phyloP scores from a whole-genome alignment of 495 filamentous ascomycete species.

The Penicillium nucicola region DNA sequence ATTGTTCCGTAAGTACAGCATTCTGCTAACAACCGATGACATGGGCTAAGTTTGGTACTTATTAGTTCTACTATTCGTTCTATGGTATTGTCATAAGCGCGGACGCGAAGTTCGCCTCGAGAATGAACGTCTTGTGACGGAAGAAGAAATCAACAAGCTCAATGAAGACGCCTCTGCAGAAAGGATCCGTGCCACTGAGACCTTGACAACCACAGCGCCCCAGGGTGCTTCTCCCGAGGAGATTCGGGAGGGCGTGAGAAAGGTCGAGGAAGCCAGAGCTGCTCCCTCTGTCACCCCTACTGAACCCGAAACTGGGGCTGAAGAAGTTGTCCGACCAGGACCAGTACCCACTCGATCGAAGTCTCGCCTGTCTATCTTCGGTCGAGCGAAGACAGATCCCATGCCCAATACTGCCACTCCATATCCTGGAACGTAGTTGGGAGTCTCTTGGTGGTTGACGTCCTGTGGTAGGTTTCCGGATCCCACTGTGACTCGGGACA shows the following conservation, averaged over 20 bases:
- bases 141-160: slow-evolving; percentile 44
- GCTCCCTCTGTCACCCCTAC: slow-evolving; percentile 7
- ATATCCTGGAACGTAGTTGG: slow-evolving; percentile 41
- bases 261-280: slow-evolving; percentile 33
- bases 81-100: slow-evolving; percentile 97
- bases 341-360: slow-evolving; percentile 29
- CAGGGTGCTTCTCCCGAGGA: slow-evolving; percentile 41
- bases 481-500: not conserved
- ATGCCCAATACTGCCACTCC: slow-evolving; percentile 28
- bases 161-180: slow-evolving; percentile 32
- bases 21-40: not conserved
- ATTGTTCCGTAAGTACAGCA: slow-evolving; percentile 65
- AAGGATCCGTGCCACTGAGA: slow-evolving; percentile 39
- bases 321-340: slow-evolving; percentile 9
- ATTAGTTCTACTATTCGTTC: slow-evolving; percentile 80
- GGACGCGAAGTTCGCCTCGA: slow-evolving; percentile 81
- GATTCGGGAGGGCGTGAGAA: slow-evolving; percentile 39
- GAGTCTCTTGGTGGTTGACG: not conserved
- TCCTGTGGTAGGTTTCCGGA: slow-evolving; percentile 11
- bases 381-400: slow-evolving; percentile 26
- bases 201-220: slow-evolving; percentile 44
- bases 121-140: slow-evolving; percentile 57
- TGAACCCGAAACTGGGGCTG: slow-evolving; percentile 4
- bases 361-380: slow-evolving; percentile 33
- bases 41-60: not conserved